These are phyloP conservation scores for Tolypocladium ovalisporum DNA, from an alignment of 2,329 filamentous ascomycete genomes.

Conservation along the genomic window DNA sequence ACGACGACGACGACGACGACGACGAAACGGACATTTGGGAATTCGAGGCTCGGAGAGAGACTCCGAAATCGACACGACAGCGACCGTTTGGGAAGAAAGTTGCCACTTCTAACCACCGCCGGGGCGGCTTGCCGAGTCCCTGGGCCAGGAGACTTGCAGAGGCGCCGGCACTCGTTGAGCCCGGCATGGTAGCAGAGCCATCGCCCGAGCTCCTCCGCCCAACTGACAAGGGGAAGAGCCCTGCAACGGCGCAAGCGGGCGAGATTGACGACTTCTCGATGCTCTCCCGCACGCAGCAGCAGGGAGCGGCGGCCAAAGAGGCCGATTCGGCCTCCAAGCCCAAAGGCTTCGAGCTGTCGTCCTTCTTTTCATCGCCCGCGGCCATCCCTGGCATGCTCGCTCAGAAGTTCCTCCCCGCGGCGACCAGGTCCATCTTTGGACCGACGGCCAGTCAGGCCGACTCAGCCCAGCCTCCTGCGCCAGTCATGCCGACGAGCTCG, in stretches of 20 bases:
- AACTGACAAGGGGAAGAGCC: conserved; percentile 2
- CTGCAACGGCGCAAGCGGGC: conserved; percentile 4
- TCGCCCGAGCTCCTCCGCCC: conserved; percentile 5
- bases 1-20: too few species aligned
- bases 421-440: conserved; percentile 9
- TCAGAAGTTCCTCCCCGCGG: conserved; percentile 17
- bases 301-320: conserved; percentile 8
- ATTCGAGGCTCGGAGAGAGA: conserved; percentile 40
- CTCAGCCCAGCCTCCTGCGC: conserved; percentile 7
- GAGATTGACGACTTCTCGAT: conserved; percentile 33
- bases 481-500: conserved; percentile 21
- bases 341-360: conserved; percentile 34
- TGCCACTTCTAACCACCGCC: conserved; percentile 9
- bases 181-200: conserved; percentile 3
- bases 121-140: conserved; percentile 22
- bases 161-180: not conserved
- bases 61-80: conserved; percentile 21
- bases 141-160: conserved; percentile 22
- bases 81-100: conserved; percentile 17
- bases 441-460: conserved; percentile 9
- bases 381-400: conserved; percentile 23
- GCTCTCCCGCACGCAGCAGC: conserved; percentile 20
- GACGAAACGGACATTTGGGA: conserved; percentile 47
- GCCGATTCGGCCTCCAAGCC: conserved; percentile 15
- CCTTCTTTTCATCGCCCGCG: conserved; percentile 48